These are phyloP conservation scores for Arthrobotrys megalospora DNA, from an alignment of 2,329 filamentous ascomycete species.

Conservation along the genomic window DNA sequence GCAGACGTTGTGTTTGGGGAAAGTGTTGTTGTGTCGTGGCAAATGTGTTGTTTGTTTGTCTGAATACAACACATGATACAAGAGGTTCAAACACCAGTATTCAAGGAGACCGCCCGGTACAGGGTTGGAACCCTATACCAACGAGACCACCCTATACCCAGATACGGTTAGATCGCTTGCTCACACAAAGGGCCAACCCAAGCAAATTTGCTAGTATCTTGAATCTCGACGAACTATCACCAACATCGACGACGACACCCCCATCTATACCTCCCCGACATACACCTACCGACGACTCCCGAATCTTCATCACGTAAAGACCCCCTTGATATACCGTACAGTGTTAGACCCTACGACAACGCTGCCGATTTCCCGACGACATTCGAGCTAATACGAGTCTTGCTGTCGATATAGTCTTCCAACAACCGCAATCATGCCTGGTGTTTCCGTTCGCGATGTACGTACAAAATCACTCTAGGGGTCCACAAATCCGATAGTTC, in stretches of 20 bases:
- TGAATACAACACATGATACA: no score
- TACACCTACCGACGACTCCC: constrained; percentile 41
- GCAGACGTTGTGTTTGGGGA: no score
- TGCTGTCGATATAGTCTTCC: constrained; percentile 40
- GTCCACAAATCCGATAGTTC: constrained; percentile 6
- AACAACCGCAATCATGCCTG: constrained; percentile 64
- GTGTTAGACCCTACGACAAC: background rate
- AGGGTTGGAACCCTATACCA: constrained; percentile 57
- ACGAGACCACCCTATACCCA: constrained; percentile 49
- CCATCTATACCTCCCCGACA: constrained; percentile 39
- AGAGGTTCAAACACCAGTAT: no score
- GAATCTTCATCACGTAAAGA: constrained; percentile 51
- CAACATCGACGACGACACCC: constrained; percentile 58
- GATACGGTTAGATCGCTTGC: constrained; percentile 46
- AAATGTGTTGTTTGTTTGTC: no score
- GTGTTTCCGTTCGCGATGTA: constrained; percentile 65
- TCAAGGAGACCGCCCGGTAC: no score
- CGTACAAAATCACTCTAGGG: constrained; percentile 26
- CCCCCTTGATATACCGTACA: background rate
- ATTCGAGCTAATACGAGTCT: constrained; percentile 45
- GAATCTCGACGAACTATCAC: constrained; percentile 54
- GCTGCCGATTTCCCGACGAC: constrained; percentile 22
- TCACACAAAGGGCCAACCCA: constrained; percentile 61
- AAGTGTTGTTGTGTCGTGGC: no score
- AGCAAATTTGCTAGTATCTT: constrained; percentile 57